Evolutionary conservation across 306 rosid species (phyloP), one percentile per base, ranked within the genome.

Genomic region (Datisca glomerata): DNA sequence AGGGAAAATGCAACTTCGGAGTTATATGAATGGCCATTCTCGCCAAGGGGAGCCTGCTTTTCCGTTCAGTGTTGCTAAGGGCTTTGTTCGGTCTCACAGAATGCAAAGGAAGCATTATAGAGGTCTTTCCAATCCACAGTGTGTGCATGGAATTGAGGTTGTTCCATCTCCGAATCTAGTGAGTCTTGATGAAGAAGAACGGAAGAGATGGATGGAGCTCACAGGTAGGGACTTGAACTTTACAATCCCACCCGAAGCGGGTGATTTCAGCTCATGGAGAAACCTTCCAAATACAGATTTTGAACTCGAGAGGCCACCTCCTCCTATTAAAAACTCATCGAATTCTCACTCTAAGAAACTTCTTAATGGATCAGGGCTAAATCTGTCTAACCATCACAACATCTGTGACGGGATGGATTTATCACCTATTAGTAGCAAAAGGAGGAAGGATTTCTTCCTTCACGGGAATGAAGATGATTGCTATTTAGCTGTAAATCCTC

Each of bases 1-100:
- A 60, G 96, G 96, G 12, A 86, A 86, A 81, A 86, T 86, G 96
- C 96, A 86, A 72, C 77, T 86, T 12, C 70, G 96, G 77, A 86
- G 96, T 55, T 86, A 70, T 74, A 86, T 86, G 96, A 86, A 86
- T 31, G 96, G 96, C 21, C 96, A 81, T 68, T 81, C 96, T 56
- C 96, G 96, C 45, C 94, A 86, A 73, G 96, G 96, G 49, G 96
- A 86, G 60, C 94, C 80, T 7, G 84, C 84, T 0, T 86, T 86
- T 66, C 96, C 96, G 0, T 86, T 86, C 24, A 81, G 92, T 33
- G 92, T 62, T 12, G 92, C 81, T 64, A 86, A 62, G 67, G 96
- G 96, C 18, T 86, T 78, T 47, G 94, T 67, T 51, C 75, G 94
- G n/a, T 86, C 96, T 25, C 96, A 86, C 55, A 49, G 94, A 76